A percentile compares a stretch with the other conserved stretches of the same genome.
Evolutionary conservation across 768 basidiomycete genomes (phyloP).

Genomic region (Termitomyces sp.): DNA sequence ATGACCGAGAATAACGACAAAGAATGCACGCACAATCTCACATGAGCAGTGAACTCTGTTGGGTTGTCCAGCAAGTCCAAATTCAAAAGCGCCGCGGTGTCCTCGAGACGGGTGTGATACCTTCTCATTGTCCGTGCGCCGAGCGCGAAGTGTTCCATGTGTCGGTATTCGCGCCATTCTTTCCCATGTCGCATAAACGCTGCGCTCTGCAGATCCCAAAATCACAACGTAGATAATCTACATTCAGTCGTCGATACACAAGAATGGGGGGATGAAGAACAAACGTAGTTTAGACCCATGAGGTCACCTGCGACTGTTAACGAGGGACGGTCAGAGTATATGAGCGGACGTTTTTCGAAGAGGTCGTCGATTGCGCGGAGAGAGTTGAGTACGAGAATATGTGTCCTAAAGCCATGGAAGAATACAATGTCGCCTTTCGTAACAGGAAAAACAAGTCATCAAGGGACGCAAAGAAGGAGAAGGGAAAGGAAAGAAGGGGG

Average conservation of each 20-base stretch:
- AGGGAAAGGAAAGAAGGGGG: too few species aligned
- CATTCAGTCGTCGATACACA: not conserved
- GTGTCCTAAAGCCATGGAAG: not conserved
- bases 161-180: not conserved
- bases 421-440: not conserved
- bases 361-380: not conserved
- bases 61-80: not conserved
- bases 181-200: not conserved
- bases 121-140: not conserved
- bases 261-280: not conserved
- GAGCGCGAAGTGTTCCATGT: not conserved
- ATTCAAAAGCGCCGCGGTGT: not conserved
- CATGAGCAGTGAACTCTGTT: not conserved
- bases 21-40: not conserved
- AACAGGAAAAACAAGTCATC: too few species aligned
- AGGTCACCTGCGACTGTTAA: not conserved
- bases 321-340: not conserved
- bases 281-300: not conserved
- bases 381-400: not conserved
- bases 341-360: not conserved
- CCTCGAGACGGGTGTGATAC: not conserved
- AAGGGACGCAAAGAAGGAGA: too few species aligned
- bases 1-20: too few species aligned
- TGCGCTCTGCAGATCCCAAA: not conserved
- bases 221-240: too few species aligned